These are phyloP conservation scores for Penicillium sp. DNA, from an alignment of 2,329 filamentous ascomycete genomes.

Conservation along the genomic window DNA sequence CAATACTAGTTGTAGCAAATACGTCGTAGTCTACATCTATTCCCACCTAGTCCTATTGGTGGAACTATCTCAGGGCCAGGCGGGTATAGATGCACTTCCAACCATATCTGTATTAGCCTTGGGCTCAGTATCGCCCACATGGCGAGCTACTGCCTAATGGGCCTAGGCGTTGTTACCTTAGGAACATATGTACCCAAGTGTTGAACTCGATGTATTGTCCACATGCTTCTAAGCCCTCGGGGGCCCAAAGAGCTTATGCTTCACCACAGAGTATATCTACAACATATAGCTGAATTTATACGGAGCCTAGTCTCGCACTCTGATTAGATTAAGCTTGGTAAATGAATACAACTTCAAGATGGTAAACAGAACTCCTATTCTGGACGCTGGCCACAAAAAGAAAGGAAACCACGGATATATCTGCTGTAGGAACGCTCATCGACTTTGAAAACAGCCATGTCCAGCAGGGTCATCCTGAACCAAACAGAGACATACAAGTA, in stretches of 20 bases:
- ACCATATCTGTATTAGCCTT: not conserved
- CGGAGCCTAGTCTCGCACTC: not conserved
- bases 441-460: constrained; percentile 8
- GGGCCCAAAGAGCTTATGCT: not conserved
- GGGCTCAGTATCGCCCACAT: not conserved
- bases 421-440: constrained; percentile 7
- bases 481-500: constrained; percentile 18
- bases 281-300: not conserved
- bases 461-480: constrained; percentile 2
- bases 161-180: not conserved
- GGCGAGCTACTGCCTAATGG: not conserved
- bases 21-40: not conserved
- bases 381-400: constrained; percentile 1
- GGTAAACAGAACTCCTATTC: constrained; percentile 1
- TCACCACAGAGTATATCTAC: not conserved
- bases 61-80: not conserved
- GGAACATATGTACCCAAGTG: not conserved
- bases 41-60: not conserved
- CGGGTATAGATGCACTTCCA: not conserved
- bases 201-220: not conserved
- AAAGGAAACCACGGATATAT: constrained; percentile 1
- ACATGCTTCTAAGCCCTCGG: not conserved
- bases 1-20: not conserved
- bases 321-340: not conserved
- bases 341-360: not conserved